Evolutionary conservation across 306 rosid genomes (phyloP).

Genomic region (Fagus sylvatica): DNA sequence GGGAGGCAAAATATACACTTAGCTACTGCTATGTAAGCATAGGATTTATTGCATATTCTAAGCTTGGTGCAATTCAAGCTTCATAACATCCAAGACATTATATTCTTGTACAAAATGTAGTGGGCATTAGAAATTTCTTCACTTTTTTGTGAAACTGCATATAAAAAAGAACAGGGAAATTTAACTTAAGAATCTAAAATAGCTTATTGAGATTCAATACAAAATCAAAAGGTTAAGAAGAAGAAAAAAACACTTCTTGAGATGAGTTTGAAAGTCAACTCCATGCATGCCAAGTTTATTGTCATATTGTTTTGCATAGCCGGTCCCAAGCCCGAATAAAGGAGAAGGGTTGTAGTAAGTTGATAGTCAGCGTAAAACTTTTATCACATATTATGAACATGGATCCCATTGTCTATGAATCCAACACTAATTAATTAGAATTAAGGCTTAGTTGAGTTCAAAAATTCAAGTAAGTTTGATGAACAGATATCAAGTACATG

Average conservation of each 20-base stretch:
- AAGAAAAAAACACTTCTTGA: background rate
- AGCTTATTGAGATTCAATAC: background rate
- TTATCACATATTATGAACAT: background rate
- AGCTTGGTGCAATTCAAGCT: conserved; percentile 17
- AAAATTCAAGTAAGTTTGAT: background rate
- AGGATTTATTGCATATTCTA: conserved; percentile 8
- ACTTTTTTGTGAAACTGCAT: conserved; percentile 8
- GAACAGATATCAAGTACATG: background rate
- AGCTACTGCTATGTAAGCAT: conserved; percentile 6
- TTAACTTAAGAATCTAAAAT: conserved; percentile 16
- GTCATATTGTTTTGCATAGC: background rate
- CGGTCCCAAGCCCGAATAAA: background rate
- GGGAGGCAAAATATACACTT: conserved; percentile 23
- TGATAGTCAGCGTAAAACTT: background rate
- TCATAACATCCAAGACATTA: conserved; percentile 15
- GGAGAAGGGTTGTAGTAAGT: background rate
- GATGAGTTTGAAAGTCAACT: background rate
- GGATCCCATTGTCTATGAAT: background rate
- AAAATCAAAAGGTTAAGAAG: background rate
- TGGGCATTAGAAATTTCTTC: conserved; percentile 11
- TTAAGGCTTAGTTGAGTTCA: background rate
- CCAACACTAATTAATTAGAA: background rate
- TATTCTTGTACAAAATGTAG: conserved; percentile 7
- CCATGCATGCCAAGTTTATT: background rate
- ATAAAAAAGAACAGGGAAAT: conserved; percentile 12